Evolutionary conservation across 768 basidiomycete genomes (phyloP), one percentile per base, ranked within the genome.

Genomic region (Polyporus arcularius): DNA sequence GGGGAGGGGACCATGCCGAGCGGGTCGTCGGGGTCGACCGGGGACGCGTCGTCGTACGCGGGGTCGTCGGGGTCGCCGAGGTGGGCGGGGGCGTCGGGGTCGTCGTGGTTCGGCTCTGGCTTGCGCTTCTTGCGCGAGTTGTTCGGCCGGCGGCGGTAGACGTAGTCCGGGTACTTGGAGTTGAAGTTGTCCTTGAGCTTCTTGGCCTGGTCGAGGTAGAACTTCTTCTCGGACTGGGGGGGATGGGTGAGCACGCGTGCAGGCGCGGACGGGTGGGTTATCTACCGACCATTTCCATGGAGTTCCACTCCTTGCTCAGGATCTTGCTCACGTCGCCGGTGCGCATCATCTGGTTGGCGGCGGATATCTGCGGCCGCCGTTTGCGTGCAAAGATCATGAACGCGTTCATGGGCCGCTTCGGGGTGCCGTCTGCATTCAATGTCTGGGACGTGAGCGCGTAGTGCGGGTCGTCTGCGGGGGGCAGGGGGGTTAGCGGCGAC

Each of bases 341-440:
- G 42, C 92, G 87, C 90, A 94, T 88, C 47, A 90, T 84, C 72
- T 92, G 91, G 71, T 94, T 90, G 64, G 89, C 89, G n/a, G 89
- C 85, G 8, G 89, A 86, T 38, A 94, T 90, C 72, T 94, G 89
- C 16, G 92, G 92, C 45, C 92, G 79, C 58, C 92, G 82, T 54
- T 87, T 82, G 26, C 92, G 84, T 62, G 92, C 92, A 68, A 93
- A 94, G 61, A 94, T 94, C 92, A 94, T 94, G 78, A 94, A 94
- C 21, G 92, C 92, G 72, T 94, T 94, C 92, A 94, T 94, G 38
- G 92, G 92, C 12, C 92, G 86, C 71, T 93, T 93, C 28, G 92
- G 92, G 49, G 91, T 93, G 30, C 92, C 92, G 67, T 94, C 92
- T 1, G 89, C 80, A 71, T 94, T 94, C 58, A 94, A 81, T 14